A percentile compares a stretch with the other conserved stretches of the same genome.
Conservation (phyloP, 371 early-diverging fungal genomes). For the Dipsacomyces acuminosporus region DNA sequence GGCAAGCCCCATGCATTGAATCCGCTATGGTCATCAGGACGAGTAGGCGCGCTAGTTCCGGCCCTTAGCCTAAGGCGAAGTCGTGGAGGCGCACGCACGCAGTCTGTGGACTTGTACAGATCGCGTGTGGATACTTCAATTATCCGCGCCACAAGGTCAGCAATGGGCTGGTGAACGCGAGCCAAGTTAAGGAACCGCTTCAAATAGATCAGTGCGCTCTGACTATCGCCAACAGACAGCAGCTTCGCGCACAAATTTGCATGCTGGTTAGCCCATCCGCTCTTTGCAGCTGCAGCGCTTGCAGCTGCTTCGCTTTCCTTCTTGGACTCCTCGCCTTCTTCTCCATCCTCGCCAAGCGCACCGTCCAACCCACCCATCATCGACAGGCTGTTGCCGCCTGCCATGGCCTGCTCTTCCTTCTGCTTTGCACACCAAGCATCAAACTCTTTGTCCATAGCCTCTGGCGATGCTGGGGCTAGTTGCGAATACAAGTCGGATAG, state of each 20-base stretch:
- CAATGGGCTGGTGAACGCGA: slow-evolving; percentile 27
- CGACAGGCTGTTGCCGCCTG: slow-evolving; percentile 40
- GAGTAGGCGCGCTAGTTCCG: background rate
- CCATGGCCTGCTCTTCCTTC: slow-evolving; percentile 15
- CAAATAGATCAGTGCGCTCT: slow-evolving; percentile 28
- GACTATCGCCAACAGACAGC: slow-evolving; percentile 33
- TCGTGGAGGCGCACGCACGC: slow-evolving; percentile 22
- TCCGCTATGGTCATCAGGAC: background rate
- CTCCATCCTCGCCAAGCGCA: background rate
- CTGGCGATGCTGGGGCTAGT: slow-evolving; percentile 50
- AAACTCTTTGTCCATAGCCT: slow-evolving; percentile 48
- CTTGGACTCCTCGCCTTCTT: slow-evolving; percentile 8
- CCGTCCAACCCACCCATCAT: slow-evolving; percentile 49
- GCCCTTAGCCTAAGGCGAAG: slow-evolving; percentile 5
- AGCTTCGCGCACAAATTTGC: slow-evolving; percentile 33
- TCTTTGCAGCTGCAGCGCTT: background rate
- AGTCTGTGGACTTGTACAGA: slow-evolving; percentile 22
- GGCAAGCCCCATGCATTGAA: slow-evolving; percentile 21
- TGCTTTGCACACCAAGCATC: slow-evolving; percentile 17
- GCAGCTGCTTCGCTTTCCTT: background rate
- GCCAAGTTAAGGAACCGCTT: slow-evolving; percentile 27
- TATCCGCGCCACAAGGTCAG: slow-evolving; percentile 30
- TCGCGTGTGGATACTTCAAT: slow-evolving; percentile 16
- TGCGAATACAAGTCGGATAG: slow-evolving; percentile 73
- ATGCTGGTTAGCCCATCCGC: slow-evolving; percentile 35